Base-by-base conservation (phyloP, 108 stramenopile genomes). In the Cyclotella distinguenda region DNA sequence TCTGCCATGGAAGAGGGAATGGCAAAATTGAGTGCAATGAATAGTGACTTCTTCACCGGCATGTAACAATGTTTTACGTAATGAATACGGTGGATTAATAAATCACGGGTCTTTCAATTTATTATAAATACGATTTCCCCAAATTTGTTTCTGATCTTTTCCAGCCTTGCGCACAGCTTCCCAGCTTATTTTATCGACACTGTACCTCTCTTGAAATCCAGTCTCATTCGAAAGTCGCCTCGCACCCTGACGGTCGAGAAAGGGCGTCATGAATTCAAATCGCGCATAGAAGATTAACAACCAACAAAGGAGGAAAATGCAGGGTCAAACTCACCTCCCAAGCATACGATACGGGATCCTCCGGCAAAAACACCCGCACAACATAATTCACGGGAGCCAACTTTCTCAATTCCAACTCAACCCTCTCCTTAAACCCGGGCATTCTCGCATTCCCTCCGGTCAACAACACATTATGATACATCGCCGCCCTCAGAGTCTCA, bases 391-490 rank as follows among this genome's bases (percentile, higher is more conserved):
- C 43, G 6, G 94, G 91, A 9, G 77, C 88, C 36, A 92, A 55
- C 44, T 56, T 61, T 52, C 95, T 73, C 46, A 97, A 60, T 48
- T 96, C 94, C 21, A 54, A 33, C 69, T 85, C 68, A 15, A 96
- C 68, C 28, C 95, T 74, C 25, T 78, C 82, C 39, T 59, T 65
- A 18, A 94, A 72, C 66, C 89, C 87, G 18, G 91, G 88, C 32
- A 96, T 77, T 28, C 79, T 72, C 21, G 87, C 82, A 63, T 93
- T 84, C 0, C 97, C 97, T 35, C 97, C 97, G 1, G 85, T 83
- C 23, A 97, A 55, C 39, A 86, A 62, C 8, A 97, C 78, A 61
- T 89, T 86, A 12, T 78, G 75, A 71, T 90, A 95, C 71, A 95
- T 71, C 10, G 89, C 88, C 21, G 89, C 80, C 26, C 84, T 86